These are phyloP conservation scores for Lepidium africanum DNA, from an alignment of 345 rosid genomes.

Conservation along the genomic window DNA sequence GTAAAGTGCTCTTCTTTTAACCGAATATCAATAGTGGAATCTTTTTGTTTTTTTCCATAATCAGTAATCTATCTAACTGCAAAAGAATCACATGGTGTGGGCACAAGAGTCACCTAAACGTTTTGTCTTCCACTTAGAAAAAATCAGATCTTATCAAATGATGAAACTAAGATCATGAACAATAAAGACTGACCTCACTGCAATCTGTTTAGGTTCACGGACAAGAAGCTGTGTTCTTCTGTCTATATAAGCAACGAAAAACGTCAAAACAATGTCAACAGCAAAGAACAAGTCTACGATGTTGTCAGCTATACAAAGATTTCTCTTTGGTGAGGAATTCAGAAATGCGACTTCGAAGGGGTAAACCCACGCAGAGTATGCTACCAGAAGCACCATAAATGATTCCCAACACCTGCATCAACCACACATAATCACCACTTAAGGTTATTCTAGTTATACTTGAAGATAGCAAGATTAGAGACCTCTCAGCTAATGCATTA, in stretches of 20 bases:
- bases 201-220: constrained; percentile 48
- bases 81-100: constrained; percentile 28
- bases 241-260: constrained; percentile 73
- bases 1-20: background rate
- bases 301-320: constrained; percentile 58
- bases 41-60: constrained; percentile 25
- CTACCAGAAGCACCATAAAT: constrained; percentile 74
- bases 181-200: constrained; percentile 50
- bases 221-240: constrained; percentile 65
- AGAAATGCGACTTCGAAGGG: constrained; percentile 81
- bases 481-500: background rate
- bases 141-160: background rate
- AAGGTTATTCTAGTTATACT: background rate
- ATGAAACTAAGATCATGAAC: background rate
- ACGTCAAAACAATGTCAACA: constrained; percentile 67
- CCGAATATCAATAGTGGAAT: constrained; percentile 10
- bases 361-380: constrained; percentile 78
- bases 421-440: background rate
- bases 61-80: constrained; percentile 13
- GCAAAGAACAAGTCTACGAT: constrained; percentile 74
- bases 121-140: constrained; percentile 14
- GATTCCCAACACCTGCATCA: constrained; percentile 76
- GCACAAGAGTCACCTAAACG: constrained; percentile 21
- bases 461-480: background rate
- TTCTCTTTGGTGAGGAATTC: constrained; percentile 28